These are phyloP conservation scores for Thamnidium elegans DNA, from an alignment of 192 early-diverging fungal species.

Conservation along the genomic window DNA sequence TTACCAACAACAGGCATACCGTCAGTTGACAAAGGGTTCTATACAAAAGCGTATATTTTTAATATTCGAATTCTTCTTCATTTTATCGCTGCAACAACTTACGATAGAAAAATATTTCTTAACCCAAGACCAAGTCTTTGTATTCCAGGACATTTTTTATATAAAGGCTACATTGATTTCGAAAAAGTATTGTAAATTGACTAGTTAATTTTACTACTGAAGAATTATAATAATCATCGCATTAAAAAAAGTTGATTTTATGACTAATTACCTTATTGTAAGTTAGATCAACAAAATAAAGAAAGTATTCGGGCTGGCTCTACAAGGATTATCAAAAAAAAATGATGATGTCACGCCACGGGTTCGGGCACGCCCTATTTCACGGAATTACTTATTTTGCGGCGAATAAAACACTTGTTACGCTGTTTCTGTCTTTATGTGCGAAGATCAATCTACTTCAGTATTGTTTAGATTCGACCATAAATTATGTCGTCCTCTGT, in stretches of 20 bases:
- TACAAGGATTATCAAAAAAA: too few species aligned
- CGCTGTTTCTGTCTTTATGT: too few species aligned
- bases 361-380: too few species aligned
- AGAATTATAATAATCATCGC: background rate
- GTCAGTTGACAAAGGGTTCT: constrained; percentile 62
- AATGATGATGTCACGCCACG: too few species aligned
- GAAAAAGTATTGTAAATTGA: background rate
- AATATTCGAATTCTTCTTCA: background rate
- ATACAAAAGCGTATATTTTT: background rate
- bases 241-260: background rate
- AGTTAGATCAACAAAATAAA: background rate
- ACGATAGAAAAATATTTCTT: constrained; percentile 48
- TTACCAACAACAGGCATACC: constrained; percentile 65
- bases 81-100: constrained; percentile 7
- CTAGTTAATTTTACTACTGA: background rate
- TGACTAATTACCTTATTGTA: background rate
- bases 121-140: constrained; percentile 41
- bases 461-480: too few species aligned
- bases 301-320: background rate
- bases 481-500: too few species aligned
- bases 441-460: too few species aligned
- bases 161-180: background rate
- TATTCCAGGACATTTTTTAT: constrained; percentile 28
- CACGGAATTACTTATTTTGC: too few species aligned
- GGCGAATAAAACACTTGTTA: too few species aligned